Evolutionary conservation across 768 basidiomycete species (phyloP).

Genomic region (Leucogyrophana mollusca): DNA sequence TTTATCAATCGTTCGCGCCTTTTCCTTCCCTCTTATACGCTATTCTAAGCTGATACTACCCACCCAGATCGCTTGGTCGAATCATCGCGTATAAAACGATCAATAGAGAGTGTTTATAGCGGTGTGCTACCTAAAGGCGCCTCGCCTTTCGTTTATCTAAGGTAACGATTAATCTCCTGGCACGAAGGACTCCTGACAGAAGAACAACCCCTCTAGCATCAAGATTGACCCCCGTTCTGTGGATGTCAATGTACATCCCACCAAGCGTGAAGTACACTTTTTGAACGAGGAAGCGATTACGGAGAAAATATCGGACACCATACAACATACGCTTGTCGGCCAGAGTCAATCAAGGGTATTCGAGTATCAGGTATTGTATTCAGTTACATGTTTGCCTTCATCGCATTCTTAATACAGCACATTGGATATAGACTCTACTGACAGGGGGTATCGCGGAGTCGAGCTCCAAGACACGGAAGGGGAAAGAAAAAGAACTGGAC

Average conservation of each 20-base stretch:
- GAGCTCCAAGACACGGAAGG: slow-evolving; percentile 12
- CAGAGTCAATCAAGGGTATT: slow-evolving; percentile 68
- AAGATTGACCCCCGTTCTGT: slow-evolving; percentile 83
- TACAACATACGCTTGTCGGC: slow-evolving; percentile 64
- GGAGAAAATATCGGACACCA: slow-evolving; percentile 67
- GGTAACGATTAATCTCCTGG: no score
- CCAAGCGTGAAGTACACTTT: slow-evolving; percentile 96
- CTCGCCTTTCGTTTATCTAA: slow-evolving; percentile 90
- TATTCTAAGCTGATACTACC: background rate
- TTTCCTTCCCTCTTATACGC: background rate
- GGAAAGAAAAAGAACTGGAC: slow-evolving; percentile 35
- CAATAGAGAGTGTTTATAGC: slow-evolving; percentile 83
- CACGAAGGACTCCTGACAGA: background rate
- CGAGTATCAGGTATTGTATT: slow-evolving; percentile 60
- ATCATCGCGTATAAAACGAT: slow-evolving; percentile 80
- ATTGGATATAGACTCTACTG: slow-evolving; percentile 50
- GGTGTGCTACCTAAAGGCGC: slow-evolving; percentile 86
- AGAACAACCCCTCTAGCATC: slow-evolving; percentile 45
- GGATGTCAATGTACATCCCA: slow-evolving; percentile 98
- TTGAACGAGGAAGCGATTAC: slow-evolving; percentile 87
- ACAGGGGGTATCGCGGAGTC: slow-evolving; percentile 48
- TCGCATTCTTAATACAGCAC: slow-evolving; percentile 2
- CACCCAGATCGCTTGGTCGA: slow-evolving; percentile 86
- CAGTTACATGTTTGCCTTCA: background rate
- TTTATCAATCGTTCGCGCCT: slow-evolving; percentile 88